phyloP scores from a whole-genome alignment of 371 early-diverging fungal genomes.

The Mucor indicus region DNA sequence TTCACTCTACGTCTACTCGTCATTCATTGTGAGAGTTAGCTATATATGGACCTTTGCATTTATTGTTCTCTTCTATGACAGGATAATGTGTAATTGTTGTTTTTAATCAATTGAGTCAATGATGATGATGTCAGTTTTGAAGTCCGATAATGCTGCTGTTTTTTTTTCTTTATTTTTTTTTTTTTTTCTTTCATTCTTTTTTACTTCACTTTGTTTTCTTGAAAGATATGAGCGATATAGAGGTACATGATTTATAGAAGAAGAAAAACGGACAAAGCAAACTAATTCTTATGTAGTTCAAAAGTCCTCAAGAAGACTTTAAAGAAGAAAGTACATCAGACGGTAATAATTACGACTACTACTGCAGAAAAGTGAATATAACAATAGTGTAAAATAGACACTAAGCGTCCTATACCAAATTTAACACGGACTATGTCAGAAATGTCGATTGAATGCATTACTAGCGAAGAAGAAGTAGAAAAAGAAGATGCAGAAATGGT shows the following conservation, averaged over 20 bases:
- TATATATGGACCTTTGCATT: too few species aligned
- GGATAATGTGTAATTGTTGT: too few species aligned
- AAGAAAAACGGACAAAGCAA: neutral
- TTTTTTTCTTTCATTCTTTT: neutral
- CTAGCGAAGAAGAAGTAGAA: neutral
- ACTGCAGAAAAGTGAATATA: neutral
- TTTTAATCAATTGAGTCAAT: too few species aligned
- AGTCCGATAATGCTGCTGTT: too few species aligned
- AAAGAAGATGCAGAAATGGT: neutral
- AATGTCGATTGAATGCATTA: slow-evolving; percentile 33
- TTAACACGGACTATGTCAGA: slow-evolving; percentile 16
- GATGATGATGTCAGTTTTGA: too few species aligned
- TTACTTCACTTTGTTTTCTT: neutral
- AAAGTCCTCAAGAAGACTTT: too few species aligned
- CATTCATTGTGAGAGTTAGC: too few species aligned
- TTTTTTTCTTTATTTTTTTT: neutral
- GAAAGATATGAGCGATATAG: too few species aligned
- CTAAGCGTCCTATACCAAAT: neutral
- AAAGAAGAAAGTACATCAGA: neutral
- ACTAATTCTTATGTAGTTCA: too few species aligned
- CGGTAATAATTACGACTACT: neutral
- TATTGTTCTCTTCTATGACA: too few species aligned
- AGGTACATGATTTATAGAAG: neutral
- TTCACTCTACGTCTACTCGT: too few species aligned
- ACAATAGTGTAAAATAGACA: too few species aligned